Evolutionary conservation across 2,329 filamentous ascomycete genomes (phyloP), one percentile per base, ranked within the genome.

Genomic region (Fusarium nematophilum): DNA sequence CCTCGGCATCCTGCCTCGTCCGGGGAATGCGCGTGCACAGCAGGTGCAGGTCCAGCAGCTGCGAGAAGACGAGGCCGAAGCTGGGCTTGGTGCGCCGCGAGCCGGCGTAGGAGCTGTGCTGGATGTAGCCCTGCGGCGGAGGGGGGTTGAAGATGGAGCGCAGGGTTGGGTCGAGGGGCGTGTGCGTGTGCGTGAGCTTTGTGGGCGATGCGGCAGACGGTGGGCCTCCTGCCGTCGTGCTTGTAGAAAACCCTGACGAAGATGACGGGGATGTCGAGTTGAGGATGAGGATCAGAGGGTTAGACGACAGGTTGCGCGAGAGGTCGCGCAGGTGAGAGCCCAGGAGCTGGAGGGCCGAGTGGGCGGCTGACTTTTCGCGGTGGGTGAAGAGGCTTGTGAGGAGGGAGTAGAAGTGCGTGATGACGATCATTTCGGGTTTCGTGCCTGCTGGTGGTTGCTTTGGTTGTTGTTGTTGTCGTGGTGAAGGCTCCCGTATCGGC

Each of bases 1-100:
- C 57, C 60, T 79, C 79, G 3, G 76, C 79, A 42, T 83, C 81
- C 2, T 45, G 69, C 13, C 67, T 69, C 5, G 67, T 69, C 34
- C 75, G 73, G 18, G 83, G 80, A 1, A 84, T 57, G 3, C 67
- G 67, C 5, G 79, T 81, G 54, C 81, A 79, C 3, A 88, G 73
- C 5, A 88, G 60, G 56, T 87, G 84, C 14, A 87, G 45, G 38
- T 86, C 80, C 0, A 85, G 73, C 34, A 87, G 75, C 69, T 84
- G 81, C 6, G 79, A 65, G 58, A 88, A 88, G 5, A 83, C 77
- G 11, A 79, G 73, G 5, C 85, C 85, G 49, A 85, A 86, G 13
- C 76, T 77, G 6, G 83, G 82, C 55, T 81, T 84, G 57, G 75
- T 79, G 46, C 72, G 68, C 39, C 64, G 31, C 33, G n/a, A n/a